Evolutionary conservation across 352 stramenopile genomes (phyloP), one percentile per base, ranked within the genome.

Genomic region (Blastocystis sp.): DNA sequence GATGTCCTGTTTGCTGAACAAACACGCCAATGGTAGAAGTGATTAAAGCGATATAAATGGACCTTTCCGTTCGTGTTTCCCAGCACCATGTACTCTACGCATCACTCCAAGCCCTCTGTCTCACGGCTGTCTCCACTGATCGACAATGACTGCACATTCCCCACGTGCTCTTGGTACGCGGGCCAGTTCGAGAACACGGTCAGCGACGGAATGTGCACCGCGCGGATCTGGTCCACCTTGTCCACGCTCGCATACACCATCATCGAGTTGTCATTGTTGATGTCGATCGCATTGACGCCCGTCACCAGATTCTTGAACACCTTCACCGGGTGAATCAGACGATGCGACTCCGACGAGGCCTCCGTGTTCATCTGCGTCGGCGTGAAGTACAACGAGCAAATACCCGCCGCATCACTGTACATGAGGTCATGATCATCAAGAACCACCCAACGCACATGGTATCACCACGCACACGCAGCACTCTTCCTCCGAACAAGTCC

Each of bases 21-120:
- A 63, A 81, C 71, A 81, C 11, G 4, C 34, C 28, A 81, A 54
- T 81, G 71, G 66, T 81, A 81, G 43, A 81, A 81, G n/a, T 81
- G 70, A 81, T 81, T 81, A 81, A 81, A 81, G 48, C 70, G 70
- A 64, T 81, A 81, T 63, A 81, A 81, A 81, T 28, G 45, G 19
- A 81, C 48, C 54, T 81, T 81, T 60, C 70, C 70, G 3, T 38
- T 2, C 70, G 43, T 81, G 21, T 40, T 42, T 38, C 40, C 38
- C n/a, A 65, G 43, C 45, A 38, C 70, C 45, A 81, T 48, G 42
- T 81, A 81, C 70, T 81, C 70, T 81, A 81, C 70, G 43, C 24
- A 24, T 81, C 70, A 81, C 54, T 63, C 43, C 28, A 21, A 7
- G 3, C 21, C 17, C 34, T 40, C 52, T 24, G 17, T 57, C 28